Percentiles rank a stretch among this genome's conserved stretches.
These are phyloP conservation scores for Cytospora chrysosperma DNA, from an alignment of 2,329 filamentous ascomycete species.

Conservation along the genomic window DNA sequence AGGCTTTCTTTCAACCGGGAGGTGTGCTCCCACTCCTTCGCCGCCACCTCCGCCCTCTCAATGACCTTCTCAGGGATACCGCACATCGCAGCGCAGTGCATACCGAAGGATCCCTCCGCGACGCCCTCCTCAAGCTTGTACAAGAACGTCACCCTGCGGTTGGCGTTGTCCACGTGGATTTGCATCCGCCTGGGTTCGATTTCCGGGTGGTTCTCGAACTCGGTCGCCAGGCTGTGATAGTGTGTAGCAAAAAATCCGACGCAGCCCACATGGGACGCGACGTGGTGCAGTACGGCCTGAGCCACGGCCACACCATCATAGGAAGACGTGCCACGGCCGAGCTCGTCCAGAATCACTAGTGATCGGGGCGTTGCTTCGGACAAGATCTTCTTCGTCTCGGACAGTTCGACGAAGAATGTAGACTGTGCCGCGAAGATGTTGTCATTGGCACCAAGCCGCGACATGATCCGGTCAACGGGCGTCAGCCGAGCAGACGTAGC, in stretches of 20 bases:
- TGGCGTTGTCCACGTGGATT: slow-evolving; percentile 84
- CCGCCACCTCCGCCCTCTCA: slow-evolving; percentile 82
- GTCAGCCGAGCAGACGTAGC: slow-evolving; percentile 80
- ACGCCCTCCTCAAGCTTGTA: slow-evolving; percentile 93
- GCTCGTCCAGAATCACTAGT: slow-evolving; percentile 93
- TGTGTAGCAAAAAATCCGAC: slow-evolving; percentile 97
- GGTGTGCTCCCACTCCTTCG: slow-evolving; percentile 92
- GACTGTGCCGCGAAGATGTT: slow-evolving; percentile 98
- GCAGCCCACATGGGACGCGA: slow-evolving; percentile 89
- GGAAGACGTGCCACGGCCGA: slow-evolving; percentile 89
- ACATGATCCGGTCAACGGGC: slow-evolving; percentile 97
- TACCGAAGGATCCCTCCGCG: slow-evolving; percentile 94
- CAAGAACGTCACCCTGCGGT: slow-evolving; percentile 88
- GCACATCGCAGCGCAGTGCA: slow-evolving; percentile 99
- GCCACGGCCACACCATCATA: slow-evolving; percentile 97
- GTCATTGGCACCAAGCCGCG: slow-evolving; percentile 92
- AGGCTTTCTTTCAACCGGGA: slow-evolving; percentile 85
- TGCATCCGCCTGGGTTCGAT: slow-evolving; percentile 86
- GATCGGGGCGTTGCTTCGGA: slow-evolving; percentile 91
- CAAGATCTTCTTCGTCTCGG: slow-evolving; percentile 97
- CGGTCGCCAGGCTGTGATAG: slow-evolving; percentile 89
- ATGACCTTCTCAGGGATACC: slow-evolving; percentile 84
- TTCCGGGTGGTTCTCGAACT: slow-evolving; percentile 88
- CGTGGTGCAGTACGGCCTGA: slow-evolving; percentile 94
- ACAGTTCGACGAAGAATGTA: slow-evolving; percentile 96